Evolutionary conservation across 1,284 basidiomycete species (phyloP), one percentile per base, ranked within the genome.

Genomic region (Pyrrhoderma noxium): DNA sequence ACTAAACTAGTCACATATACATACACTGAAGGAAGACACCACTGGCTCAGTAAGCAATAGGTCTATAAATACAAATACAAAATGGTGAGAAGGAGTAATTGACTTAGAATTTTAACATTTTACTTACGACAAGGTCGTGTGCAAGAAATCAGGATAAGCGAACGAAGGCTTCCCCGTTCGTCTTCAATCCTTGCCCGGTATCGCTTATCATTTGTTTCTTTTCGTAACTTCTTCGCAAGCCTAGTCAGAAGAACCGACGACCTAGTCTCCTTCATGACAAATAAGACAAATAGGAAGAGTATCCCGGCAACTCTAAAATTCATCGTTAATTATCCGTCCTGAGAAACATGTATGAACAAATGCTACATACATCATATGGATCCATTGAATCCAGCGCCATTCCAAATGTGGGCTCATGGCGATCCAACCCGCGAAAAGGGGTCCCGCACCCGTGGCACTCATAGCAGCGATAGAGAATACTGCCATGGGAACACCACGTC

Each of bases 381-480:
- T 75, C 85, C 86, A 89, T 64, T 89, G 80, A 11, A 90, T 87
- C 87, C 88, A 90, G 35, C 84, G 72, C 88, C 89, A 91, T 49
- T 72, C 70, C 31, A 90, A 62, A 7, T 67, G 67, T 0, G 68
- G 63, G 53, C 82, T 77, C 59, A 79, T 74, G 59, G 85, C 84
- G 5, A 88, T 78, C 77, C 80, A 89, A 2, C 82, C 82, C 3
- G 79, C 74, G n/a, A 75, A 69, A 0, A 84, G 66, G 1, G 85
- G 79, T 1, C 84, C 87, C 1, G 88, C 54, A 0, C 84, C 85
- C 0, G 78, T 79, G 1, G 76, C 76, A 18, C 73, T 74, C 23
- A 88, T 65, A 0, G 77, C 79, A n/a, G 70, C 66, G 1, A 82
- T 58, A 2, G 80, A 68, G 59, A 85, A 87, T 1, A 83, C 62